Percentiles rank a stretch among this genome's conserved stretches.
Conservation (phyloP, 371 early-diverging fungal species). For the Phascolomyces articulosus region DNA sequence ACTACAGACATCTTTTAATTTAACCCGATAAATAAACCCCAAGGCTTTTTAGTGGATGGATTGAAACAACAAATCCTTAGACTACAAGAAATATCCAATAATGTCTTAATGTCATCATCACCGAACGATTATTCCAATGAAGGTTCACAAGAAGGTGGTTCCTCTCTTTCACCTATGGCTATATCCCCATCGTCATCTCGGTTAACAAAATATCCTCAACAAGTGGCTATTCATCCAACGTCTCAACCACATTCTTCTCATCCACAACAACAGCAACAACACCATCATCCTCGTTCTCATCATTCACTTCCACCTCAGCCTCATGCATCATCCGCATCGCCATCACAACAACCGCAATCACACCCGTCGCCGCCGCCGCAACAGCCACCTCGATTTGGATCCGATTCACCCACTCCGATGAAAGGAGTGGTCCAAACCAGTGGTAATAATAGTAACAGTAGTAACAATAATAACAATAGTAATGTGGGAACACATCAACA, state of each 20-base stretch:
- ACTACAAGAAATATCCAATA: background rate
- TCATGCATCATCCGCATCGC: background rate
- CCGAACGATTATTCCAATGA: constrained; percentile 1
- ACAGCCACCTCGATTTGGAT: too few species aligned
- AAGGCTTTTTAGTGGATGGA: background rate
- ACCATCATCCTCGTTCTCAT: too few species aligned
- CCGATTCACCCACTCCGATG: background rate
- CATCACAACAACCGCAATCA: background rate
- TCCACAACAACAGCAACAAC: background rate
- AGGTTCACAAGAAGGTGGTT: background rate
- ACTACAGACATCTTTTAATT: background rate
- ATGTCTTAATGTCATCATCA: background rate
- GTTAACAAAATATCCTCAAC: too few species aligned
- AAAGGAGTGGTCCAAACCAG: background rate
- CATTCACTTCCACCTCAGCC: too few species aligned
- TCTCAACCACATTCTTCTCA: too few species aligned
- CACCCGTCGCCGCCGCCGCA: background rate
- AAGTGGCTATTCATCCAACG: too few species aligned
- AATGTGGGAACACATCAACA: background rate
- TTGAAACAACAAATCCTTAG: background rate
- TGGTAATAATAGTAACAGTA: too few species aligned
- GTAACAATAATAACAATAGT: background rate
- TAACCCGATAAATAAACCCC: background rate
- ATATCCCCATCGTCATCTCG: background rate
- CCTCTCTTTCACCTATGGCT: background rate